Evolutionary conservation across 768 basidiomycete genomes (phyloP).

Genomic region (Lactifluus hygrophoroides): DNA sequence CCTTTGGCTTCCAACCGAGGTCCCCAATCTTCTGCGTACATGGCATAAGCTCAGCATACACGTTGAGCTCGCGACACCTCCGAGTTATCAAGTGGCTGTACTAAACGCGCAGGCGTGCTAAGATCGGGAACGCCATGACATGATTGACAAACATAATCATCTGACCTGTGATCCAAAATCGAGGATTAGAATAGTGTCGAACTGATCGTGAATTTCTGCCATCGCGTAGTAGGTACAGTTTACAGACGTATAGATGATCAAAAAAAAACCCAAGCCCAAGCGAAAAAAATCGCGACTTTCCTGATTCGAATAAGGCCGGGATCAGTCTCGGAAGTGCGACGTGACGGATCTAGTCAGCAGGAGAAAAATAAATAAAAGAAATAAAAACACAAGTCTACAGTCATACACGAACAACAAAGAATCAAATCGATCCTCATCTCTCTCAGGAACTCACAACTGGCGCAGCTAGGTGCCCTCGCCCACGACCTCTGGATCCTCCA

Average conservation of each 20-base stretch:
- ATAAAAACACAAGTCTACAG: neutral
- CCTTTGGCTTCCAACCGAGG: slow-evolving; percentile 89
- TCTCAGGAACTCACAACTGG: slow-evolving; percentile 11
- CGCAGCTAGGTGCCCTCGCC: slow-evolving; percentile 1
- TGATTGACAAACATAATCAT: neutral
- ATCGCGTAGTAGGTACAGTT: slow-evolving; percentile 33
- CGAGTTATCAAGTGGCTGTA: slow-evolving; percentile 97
- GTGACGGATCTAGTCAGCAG: neutral
- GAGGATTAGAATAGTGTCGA: slow-evolving; percentile 91
- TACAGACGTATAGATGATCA: neutral
- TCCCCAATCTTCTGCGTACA: slow-evolving; percentile 89
- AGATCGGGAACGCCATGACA: neutral
- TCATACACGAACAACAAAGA: neutral
- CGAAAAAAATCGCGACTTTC: neutral
- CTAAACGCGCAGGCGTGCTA: slow-evolving; percentile 34
- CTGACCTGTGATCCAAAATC: slow-evolving; percentile 95
- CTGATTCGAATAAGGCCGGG: slow-evolving; percentile 4
- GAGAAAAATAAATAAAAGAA: neutral
- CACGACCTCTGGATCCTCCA: slow-evolving; percentile 24
- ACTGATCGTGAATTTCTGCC: slow-evolving; percentile 90
- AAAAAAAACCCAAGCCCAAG: neutral
- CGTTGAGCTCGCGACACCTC: slow-evolving; percentile 93
- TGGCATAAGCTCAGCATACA: slow-evolving; percentile 96
- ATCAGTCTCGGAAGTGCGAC: too few species aligned
- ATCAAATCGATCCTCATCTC: neutral